These are phyloP conservation scores for Fusarium goolgardi DNA, from an alignment of 2,329 filamentous ascomycete species.

Conservation along the genomic window DNA sequence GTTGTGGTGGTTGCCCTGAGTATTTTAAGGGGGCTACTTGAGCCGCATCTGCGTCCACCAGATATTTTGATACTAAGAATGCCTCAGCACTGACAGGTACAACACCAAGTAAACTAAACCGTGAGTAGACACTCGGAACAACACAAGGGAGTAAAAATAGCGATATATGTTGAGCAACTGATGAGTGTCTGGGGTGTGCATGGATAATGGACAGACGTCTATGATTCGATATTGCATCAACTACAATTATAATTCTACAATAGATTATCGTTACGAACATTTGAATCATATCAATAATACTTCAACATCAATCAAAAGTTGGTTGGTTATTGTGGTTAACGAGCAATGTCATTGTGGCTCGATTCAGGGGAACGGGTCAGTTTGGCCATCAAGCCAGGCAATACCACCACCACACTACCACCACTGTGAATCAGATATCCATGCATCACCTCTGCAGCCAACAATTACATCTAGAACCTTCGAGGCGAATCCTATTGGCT, in stretches of 20 bases:
- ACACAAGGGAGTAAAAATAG: fast-evolving
- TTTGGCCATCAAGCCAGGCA: background rate
- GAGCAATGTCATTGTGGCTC: background rate
- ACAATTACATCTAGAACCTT: background rate
- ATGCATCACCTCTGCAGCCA: background rate
- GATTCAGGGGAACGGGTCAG: slow-evolving; percentile 11
- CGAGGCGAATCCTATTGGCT: background rate
- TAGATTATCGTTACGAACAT: fast-evolving
- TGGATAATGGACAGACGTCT: background rate
- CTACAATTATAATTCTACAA: background rate
- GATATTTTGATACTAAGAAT: background rate
- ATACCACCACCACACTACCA: background rate
- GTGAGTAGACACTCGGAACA: fast-evolving
- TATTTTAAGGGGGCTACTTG: slow-evolving; percentile 4
- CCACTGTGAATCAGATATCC: background rate
- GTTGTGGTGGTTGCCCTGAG: slow-evolving; percentile 38
- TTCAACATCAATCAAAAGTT: background rate
- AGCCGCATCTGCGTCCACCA: background rate
- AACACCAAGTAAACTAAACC: fast-evolving
- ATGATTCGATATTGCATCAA: background rate
- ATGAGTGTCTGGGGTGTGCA: background rate
- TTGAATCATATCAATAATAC: background rate
- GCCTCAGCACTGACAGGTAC: background rate
- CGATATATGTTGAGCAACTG: background rate
- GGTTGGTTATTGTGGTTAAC: background rate